phyloP scores from a whole-genome alignment of 345 rosid species.

The Aethionema arabicum region DNA sequence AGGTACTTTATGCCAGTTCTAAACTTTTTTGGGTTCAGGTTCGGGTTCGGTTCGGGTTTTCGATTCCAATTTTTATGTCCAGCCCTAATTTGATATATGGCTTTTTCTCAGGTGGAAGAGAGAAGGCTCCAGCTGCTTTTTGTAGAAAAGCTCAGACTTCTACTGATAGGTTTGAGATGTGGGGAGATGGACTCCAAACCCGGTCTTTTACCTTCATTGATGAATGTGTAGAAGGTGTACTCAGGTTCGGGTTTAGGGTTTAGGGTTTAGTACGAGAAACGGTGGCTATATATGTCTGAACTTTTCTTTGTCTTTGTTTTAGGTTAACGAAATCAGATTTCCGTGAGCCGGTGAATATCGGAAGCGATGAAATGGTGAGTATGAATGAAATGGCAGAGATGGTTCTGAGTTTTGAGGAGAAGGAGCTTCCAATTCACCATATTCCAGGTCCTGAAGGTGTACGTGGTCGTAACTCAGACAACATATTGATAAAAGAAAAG shows the following conservation, averaged over 20 bases:
- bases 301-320: not conserved
- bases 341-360: slow-evolving; percentile 97
- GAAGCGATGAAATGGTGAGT: slow-evolving; percentile 99
- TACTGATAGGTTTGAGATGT: slow-evolving; percentile 90
- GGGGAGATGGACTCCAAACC: slow-evolving; percentile 99
- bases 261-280: no score
- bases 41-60: no score
- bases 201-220: slow-evolving; percentile 98
- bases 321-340: slow-evolving; percentile 97
- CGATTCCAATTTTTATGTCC: no score
- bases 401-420: slow-evolving; percentile 85
- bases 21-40: no score
- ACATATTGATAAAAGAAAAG: slow-evolving; percentile 91
- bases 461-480: slow-evolving; percentile 99
- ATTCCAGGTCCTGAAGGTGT: slow-evolving; percentile 99
- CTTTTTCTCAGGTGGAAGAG: slow-evolving; percentile 78
- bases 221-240: slow-evolving; percentile 98
- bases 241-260: no score
- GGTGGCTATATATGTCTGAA: not conserved
- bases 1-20: no score
- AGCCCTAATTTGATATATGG: not conserved
- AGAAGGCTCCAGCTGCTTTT: slow-evolving; percentile 99
- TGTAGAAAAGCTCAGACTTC: slow-evolving; percentile 92
- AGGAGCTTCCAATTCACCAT: slow-evolving; percentile 87
- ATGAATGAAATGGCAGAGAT: slow-evolving; percentile 99